Percentiles rank a stretch among this genome's conserved stretches.
These are phyloP conservation scores for Coffea eugenioides DNA, from an alignment of 257 asterid genomes.

Conservation along the genomic window DNA sequence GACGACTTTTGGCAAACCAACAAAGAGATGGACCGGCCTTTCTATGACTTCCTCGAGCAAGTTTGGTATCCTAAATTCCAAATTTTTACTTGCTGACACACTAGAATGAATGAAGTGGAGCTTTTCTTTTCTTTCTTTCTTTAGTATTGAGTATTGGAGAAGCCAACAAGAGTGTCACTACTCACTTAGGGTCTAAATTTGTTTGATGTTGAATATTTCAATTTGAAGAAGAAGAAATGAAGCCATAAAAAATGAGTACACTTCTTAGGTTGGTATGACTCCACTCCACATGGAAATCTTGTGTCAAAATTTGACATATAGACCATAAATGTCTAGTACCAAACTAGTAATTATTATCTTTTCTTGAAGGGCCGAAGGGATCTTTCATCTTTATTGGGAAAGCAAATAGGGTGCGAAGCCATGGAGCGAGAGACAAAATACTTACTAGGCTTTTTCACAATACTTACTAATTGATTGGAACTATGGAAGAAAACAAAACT, in stretches of 20 bases:
- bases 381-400: background rate
- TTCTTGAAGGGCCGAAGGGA: background rate
- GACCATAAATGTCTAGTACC: background rate
- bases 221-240: no score
- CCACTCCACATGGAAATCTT: no score
- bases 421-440: slow-evolving; percentile 7
- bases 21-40: slow-evolving; percentile 10
- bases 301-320: background rate
- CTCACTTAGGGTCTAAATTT: background rate
- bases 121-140: no score
- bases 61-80: slow-evolving; percentile 3
- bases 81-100: background rate
- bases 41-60: slow-evolving; percentile 10
- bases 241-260: background rate
- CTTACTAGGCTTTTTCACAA: background rate
- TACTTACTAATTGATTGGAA: background rate
- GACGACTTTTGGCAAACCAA: slow-evolving; percentile 8
- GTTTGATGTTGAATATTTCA: no score
- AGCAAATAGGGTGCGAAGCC: background rate
- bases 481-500: background rate
- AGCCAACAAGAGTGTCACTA: background rate
- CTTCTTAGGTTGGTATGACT: no score
- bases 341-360: no score
- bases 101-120: background rate
- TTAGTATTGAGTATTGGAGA: background rate